These are phyloP conservation scores for Aphanomyces invadans DNA, from an alignment of 352 stramenopile genomes.

Conservation along the genomic window DNA sequence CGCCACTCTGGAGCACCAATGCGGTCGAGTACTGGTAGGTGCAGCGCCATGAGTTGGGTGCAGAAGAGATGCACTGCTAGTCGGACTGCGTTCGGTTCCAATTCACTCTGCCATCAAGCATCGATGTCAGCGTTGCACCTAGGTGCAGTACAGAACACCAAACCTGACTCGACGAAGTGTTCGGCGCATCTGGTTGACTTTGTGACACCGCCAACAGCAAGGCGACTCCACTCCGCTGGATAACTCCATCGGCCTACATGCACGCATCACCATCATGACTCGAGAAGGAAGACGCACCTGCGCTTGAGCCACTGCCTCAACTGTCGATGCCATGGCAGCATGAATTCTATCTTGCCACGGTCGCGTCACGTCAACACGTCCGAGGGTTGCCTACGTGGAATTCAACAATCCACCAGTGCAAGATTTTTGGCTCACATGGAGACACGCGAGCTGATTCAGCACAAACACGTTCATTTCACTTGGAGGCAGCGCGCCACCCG, in stretches of 20 bases:
- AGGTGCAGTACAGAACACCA: neutral
- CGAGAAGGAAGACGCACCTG: neutral
- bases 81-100: constrained; percentile 4
- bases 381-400: constrained; percentile 5
- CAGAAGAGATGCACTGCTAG: constrained; percentile 44
- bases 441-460: constrained; percentile 64
- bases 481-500: neutral
- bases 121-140: neutral
- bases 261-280: neutral
- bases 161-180: neutral
- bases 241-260: neutral
- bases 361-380: neutral
- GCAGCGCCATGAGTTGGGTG: constrained; percentile 36
- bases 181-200: neutral
- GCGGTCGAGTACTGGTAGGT: constrained; percentile 47
- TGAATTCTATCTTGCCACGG: constrained; percentile 1
- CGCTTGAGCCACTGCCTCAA: neutral
- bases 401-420: too few species aligned
- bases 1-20: constrained; percentile 42
- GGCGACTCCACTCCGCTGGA: neutral
- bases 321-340: neutral
- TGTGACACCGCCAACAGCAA: neutral
- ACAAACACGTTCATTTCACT: constrained; percentile 56
- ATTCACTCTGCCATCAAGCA: neutral
- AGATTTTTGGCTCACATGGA: constrained; percentile 43